phyloP scores from a whole-genome alignment of 2,329 filamentous ascomycete species.

The Phialophora macrospora region DNA sequence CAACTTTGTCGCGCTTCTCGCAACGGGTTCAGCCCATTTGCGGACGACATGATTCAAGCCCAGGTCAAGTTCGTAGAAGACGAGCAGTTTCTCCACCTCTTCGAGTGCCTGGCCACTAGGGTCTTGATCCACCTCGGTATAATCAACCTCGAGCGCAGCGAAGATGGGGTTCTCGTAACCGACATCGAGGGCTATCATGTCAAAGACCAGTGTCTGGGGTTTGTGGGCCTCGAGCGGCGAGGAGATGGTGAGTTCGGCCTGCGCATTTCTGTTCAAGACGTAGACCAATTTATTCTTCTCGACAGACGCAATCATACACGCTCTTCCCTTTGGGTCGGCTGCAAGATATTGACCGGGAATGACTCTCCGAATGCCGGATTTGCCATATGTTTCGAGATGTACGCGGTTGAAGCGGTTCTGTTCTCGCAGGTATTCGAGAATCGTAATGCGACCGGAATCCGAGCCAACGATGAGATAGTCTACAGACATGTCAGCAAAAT shows the following conservation, averaged over 20 bases:
- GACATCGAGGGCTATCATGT: constrained; percentile 85
- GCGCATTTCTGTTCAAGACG: constrained; percentile 91
- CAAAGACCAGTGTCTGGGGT: constrained; percentile 85
- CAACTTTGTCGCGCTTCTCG: constrained; percentile 83
- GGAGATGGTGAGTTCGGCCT: constrained; percentile 94
- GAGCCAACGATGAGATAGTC: constrained; percentile 96
- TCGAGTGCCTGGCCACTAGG: constrained; percentile 79
- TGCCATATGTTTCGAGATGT: constrained; percentile 96
- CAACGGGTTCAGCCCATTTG: constrained; percentile 93
- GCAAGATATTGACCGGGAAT: constrained; percentile 96
- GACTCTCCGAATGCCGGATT: constrained; percentile 90
- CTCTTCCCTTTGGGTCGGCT: constrained; percentile 92
- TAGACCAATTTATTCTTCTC: constrained; percentile 99
- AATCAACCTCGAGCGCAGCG: constrained; percentile 91
- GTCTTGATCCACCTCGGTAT: constrained; percentile 88
- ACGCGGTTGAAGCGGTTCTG: constrained; percentile 87
- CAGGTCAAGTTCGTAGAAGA: constrained; percentile 97
- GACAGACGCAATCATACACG: constrained; percentile 88
- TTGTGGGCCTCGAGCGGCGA: constrained; percentile 97
- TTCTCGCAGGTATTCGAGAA: constrained; percentile 86
- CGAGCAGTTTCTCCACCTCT: constrained; percentile 84
- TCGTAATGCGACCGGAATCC: constrained; percentile 92
- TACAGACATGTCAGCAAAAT: constrained; percentile 49
- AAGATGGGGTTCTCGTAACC: constrained; percentile 98
- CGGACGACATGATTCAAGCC: constrained; percentile 96